A percentile compares a stretch with the other conserved stretches of the same genome.
phyloP scores from a whole-genome alignment of 768 basidiomycete species.

The Mycena vulgaris region DNA sequence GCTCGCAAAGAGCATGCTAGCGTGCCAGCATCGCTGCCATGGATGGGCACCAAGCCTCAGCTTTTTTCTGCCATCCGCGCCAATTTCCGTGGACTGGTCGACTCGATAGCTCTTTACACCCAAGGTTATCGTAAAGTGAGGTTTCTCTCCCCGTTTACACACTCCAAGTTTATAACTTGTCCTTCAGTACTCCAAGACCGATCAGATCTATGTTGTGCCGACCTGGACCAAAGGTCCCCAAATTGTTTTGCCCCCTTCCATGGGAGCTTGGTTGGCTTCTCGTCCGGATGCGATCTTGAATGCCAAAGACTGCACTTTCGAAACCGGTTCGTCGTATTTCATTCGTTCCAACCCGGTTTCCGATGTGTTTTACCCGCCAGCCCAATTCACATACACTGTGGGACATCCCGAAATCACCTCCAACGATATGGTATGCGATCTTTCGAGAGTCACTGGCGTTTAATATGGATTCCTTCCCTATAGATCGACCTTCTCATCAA shows the following conservation, averaged over 20 bases:
- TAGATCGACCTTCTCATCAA: constrained; percentile 34
- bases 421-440: constrained; percentile 19
- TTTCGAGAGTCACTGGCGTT: neutral
- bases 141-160: neutral
- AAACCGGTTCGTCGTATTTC: constrained; percentile 20
- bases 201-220: constrained; percentile 19
- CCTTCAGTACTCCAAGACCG: constrained; percentile 29
- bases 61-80: constrained; percentile 23
- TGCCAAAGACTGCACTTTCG: constrained; percentile 36
- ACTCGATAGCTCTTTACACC: constrained; percentile 22
- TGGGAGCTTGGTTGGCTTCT: constrained; percentile 25
- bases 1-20: constrained; percentile 32
- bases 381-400: constrained; percentile 37
- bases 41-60: constrained; percentile 25
- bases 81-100: constrained; percentile 27
- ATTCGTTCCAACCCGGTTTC: neutral
- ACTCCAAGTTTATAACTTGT: neutral
- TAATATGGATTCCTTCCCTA: neutral
- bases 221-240: constrained; percentile 36
- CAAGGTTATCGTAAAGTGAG: constrained; percentile 31
- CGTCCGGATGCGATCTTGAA: constrained; percentile 28
- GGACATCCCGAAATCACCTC: constrained; percentile 32
- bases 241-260: constrained; percentile 26
- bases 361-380: neutral
- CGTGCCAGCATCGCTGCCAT: constrained; percentile 19